Evolutionary conservation across 805 yeast genomes (phyloP).

Genomic region (Yarrowia osloensis): DNA sequence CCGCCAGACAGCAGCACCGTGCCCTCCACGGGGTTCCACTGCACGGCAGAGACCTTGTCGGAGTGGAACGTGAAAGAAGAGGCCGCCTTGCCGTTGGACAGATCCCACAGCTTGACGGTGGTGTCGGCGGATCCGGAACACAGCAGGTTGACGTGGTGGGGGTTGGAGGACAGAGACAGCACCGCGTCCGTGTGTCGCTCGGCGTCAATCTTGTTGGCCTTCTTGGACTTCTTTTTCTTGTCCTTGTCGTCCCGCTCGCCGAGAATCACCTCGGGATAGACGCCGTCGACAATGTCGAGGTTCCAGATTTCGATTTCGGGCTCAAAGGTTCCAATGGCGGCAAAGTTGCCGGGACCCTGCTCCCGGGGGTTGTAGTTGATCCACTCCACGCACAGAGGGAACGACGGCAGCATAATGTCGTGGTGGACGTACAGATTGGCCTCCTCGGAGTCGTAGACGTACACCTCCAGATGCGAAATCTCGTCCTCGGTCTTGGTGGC

Average conservation of each 20-base stretch:
- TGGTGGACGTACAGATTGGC: constrained; percentile 88
- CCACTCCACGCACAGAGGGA: constrained; percentile 98
- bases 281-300: constrained; percentile 85
- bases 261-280: constrained; percentile 89
- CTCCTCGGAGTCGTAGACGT: constrained; percentile 78
- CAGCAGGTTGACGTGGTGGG: constrained; percentile 74
- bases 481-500: constrained; percentile 97
- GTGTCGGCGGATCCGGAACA: constrained; percentile 95
- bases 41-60: constrained; percentile 81
- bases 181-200: constrained; percentile 94
- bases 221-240: constrained; percentile 56
- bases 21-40: constrained; percentile 68
- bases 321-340: constrained; percentile 95
- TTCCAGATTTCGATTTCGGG: constrained; percentile 98
- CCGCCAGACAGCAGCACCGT: constrained; percentile 82
- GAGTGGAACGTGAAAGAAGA: constrained; percentile 76
- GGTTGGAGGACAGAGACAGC: constrained; percentile 81
- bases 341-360: constrained; percentile 76
- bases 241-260: constrained; percentile 67
- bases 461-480: constrained; percentile 85
- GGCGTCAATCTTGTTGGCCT: constrained; percentile 52
- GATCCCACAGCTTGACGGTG: constrained; percentile 95
- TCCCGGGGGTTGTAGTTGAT: constrained; percentile 59
- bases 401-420: constrained; percentile 94
- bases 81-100: constrained; percentile 70